Conservation (phyloP, 768 basidiomycete species). For the Podaxis pistillaris region DNA sequence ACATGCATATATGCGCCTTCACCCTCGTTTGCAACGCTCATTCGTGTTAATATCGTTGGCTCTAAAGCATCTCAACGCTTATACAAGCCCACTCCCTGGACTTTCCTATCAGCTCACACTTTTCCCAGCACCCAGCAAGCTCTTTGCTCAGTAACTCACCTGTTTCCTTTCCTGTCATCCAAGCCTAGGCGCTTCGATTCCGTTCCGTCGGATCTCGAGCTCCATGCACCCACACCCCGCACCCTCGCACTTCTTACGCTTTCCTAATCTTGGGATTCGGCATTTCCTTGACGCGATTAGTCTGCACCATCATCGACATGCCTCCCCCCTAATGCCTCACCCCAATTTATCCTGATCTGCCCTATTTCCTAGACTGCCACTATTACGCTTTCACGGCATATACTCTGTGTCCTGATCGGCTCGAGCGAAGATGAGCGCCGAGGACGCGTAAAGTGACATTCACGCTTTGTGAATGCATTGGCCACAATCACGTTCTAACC, state of each 20-base stretch:
- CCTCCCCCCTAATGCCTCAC: neutral
- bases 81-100: neutral
- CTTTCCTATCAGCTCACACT: neutral
- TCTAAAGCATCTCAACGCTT: neutral
- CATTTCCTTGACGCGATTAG: neutral
- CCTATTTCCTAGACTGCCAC: neutral
- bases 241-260: neutral
- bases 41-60: neutral
- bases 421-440: too few species aligned
- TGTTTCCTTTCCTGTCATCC: neutral
- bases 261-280: neutral
- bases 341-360: neutral
- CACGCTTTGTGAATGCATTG: too few species aligned
- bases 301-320: neutral
- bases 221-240: neutral
- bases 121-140: neutral
- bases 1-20: neutral
- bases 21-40: neutral
- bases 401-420: too few species aligned
- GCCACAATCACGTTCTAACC: too few species aligned
- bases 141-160: neutral
- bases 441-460: too few species aligned
- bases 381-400: neutral
- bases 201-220: neutral
- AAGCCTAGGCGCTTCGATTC: neutral